Evolutionary conservation across 139 green algal species (phyloP).

Genomic region (Nannochloris sp.): DNA sequence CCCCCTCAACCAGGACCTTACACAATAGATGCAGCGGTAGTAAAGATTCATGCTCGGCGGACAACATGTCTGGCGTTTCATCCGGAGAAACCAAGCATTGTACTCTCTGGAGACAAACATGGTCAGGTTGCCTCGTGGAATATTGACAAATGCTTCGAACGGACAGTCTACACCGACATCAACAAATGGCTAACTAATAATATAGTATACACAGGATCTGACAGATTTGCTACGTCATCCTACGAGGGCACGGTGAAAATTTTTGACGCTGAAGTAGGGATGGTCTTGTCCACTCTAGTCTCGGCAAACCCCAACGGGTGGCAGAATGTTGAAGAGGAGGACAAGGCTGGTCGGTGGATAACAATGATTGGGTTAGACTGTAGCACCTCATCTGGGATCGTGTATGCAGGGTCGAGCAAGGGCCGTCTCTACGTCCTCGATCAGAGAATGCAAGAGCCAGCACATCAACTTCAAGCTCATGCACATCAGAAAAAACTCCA

Average conservation of each 20-base stretch:
- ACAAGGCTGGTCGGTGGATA: constrained; percentile 13
- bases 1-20: constrained; percentile 15
- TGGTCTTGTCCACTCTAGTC: background rate
- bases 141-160: constrained; percentile 67
- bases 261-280: constrained; percentile 10
- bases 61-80: constrained; percentile 73
- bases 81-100: constrained; percentile 39
- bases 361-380: constrained; percentile 25
- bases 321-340: background rate
- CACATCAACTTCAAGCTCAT: constrained; percentile 50
- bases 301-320: background rate
- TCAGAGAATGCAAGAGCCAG: constrained; percentile 12
- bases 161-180: constrained; percentile 51
- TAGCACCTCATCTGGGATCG: background rate
- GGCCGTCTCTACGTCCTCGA: constrained; percentile 53
- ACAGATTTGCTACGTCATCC: constrained; percentile 24
- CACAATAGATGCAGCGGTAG: constrained; percentile 70
- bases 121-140: constrained; percentile 76
- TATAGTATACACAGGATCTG: constrained; percentile 36
- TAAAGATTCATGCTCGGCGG: constrained; percentile 67
- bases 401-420: constrained; percentile 55
- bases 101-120: constrained; percentile 75
- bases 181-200: constrained; percentile 58
- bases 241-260: constrained; percentile 64
- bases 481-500: constrained; percentile 46